Evolutionary conservation across 2,329 filamentous ascomycete species (phyloP).

Genomic region (Ascochyta pisi): DNA sequence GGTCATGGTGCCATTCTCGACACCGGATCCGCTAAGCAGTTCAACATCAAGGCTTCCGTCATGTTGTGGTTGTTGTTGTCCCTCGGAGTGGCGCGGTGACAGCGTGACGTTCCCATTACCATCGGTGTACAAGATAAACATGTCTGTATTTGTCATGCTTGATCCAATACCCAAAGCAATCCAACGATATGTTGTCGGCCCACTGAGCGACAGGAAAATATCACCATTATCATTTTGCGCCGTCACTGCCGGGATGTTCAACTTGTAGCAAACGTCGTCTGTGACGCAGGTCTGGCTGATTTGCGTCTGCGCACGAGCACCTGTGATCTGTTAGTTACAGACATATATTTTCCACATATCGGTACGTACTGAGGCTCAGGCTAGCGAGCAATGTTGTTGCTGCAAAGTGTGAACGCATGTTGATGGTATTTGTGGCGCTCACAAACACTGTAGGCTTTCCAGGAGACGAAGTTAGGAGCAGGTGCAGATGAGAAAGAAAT

Average conservation of each 20-base stretch:
- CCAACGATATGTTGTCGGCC: slow-evolving; percentile 63
- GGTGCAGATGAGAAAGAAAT: neutral
- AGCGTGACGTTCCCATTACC: slow-evolving; percentile 65
- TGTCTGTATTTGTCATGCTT: slow-evolving; percentile 63
- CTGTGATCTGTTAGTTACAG: neutral
- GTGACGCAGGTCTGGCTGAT: slow-evolving; percentile 17
- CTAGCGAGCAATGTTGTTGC: neutral
- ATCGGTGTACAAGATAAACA: slow-evolving; percentile 67
- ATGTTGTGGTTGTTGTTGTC: slow-evolving; percentile 59
- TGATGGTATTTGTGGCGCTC: neutral
- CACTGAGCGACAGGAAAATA: slow-evolving; percentile 67
- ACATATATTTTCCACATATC: neutral
- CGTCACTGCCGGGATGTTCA: slow-evolving; percentile 62
- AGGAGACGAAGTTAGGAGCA: neutral
- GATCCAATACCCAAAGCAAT: slow-evolving; percentile 64
- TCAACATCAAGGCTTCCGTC: slow-evolving; percentile 53
- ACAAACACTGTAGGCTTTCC: neutral
- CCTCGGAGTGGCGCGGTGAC: slow-evolving; percentile 61
- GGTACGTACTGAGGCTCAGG: slow-evolving; percentile 4
- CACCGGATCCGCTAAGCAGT: slow-evolving; percentile 66
- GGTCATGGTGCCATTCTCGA: slow-evolving; percentile 60
- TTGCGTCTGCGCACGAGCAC: slow-evolving; percentile 13
- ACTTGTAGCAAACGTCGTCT: slow-evolving; percentile 58
- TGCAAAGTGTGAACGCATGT: slow-evolving; percentile 1
- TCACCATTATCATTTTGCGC: slow-evolving; percentile 56